Percentiles rank a stretch among this genome's conserved stretches.
Conservation (phyloP, 2,329 filamentous ascomycete species). For the Seiridium unicorne region DNA sequence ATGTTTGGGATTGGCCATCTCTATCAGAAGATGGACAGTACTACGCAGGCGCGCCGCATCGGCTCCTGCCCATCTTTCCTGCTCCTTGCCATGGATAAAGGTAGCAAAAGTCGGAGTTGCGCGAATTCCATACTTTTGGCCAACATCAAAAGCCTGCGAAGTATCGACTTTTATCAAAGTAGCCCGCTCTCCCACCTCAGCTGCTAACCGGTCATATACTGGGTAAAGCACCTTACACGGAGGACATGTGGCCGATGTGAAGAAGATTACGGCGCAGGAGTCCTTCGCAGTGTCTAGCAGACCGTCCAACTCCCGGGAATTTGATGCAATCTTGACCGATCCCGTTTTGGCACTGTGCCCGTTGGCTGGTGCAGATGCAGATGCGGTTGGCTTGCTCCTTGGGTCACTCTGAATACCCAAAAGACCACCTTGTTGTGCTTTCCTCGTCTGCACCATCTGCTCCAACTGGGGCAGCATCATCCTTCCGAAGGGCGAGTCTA, state of each 20-base stretch:
- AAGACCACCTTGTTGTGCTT: slow-evolving; percentile 48
- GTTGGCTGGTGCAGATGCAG: not conserved
- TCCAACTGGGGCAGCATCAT: slow-evolving; percentile 76
- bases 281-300: slow-evolving; percentile 58
- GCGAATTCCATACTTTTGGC: slow-evolving; percentile 63
- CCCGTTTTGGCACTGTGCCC: slow-evolving; percentile 22
- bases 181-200: slow-evolving; percentile 66
- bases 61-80: slow-evolving; percentile 79
- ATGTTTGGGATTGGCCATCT: slow-evolving; percentile 74
- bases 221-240: slow-evolving; percentile 78
- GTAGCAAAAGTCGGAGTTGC: slow-evolving; percentile 89
- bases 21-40: slow-evolving; percentile 71
- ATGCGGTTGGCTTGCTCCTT: slow-evolving; percentile 22
- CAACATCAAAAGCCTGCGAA: slow-evolving; percentile 62
- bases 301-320: slow-evolving; percentile 57
- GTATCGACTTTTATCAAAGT: slow-evolving; percentile 83
- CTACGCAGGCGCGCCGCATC: slow-evolving; percentile 65
- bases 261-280: slow-evolving; percentile 82
- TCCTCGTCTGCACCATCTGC: slow-evolving; percentile 48
- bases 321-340: slow-evolving; percentile 60
- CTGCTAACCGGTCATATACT: slow-evolving; percentile 75
- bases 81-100: slow-evolving; percentile 72
- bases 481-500: slow-evolving; percentile 82
- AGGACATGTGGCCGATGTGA: slow-evolving; percentile 78
- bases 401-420: slow-evolving; percentile 45